A percentile compares a stretch with the other conserved stretches of the same genome.
Conservation (phyloP, 2,329 filamentous ascomycete genomes). For the Didymella pinodella region DNA sequence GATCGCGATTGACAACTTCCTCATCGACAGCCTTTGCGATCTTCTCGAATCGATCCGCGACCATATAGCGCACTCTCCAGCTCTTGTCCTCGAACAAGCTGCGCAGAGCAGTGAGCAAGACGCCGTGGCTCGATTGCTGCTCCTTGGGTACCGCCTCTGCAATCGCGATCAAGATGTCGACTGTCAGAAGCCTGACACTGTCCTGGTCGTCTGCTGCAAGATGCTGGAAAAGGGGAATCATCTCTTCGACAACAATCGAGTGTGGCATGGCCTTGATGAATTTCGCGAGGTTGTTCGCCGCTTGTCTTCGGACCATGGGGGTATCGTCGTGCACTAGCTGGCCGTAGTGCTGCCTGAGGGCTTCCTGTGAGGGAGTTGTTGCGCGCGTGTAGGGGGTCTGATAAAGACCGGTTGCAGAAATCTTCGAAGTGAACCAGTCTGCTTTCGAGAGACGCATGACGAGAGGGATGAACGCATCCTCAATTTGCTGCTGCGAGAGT, state of each 20-base stretch:
- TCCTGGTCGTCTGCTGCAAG: constrained; percentile 97
- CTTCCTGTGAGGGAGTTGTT: constrained; percentile 85
- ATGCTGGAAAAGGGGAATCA: constrained; percentile 98
- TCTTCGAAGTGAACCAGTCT: constrained; percentile 99
- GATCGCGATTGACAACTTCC: constrained; percentile 90
- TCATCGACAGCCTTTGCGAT: constrained; percentile 98
- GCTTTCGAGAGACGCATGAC: constrained; percentile 96
- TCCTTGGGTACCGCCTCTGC: constrained; percentile 98
- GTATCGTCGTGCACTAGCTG: constrained; percentile 97
- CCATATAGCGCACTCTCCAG: constrained; percentile 99
- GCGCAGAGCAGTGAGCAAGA: constrained; percentile 86
- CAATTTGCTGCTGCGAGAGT: constrained; percentile 88
- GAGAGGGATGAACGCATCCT: constrained; percentile 96
- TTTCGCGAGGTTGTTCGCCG: constrained; percentile 94
- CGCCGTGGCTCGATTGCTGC: constrained; percentile 94
- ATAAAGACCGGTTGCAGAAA: constrained; percentile 95
- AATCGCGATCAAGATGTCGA: constrained; percentile 95
- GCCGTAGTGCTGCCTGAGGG: constrained; percentile 88
- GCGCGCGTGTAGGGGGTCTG: constrained; percentile 93
- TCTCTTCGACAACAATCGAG: constrained; percentile 91
- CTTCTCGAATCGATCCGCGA: constrained; percentile 98
- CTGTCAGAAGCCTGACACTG: constrained; percentile 92
- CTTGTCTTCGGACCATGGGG: constrained; percentile 97
- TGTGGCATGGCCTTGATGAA: constrained; percentile 98
- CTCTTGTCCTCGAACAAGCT: constrained; percentile 99